These are phyloP conservation scores for Fraxinus velutina DNA, from an alignment of 305 asterid genomes.

Conservation along the genomic window DNA sequence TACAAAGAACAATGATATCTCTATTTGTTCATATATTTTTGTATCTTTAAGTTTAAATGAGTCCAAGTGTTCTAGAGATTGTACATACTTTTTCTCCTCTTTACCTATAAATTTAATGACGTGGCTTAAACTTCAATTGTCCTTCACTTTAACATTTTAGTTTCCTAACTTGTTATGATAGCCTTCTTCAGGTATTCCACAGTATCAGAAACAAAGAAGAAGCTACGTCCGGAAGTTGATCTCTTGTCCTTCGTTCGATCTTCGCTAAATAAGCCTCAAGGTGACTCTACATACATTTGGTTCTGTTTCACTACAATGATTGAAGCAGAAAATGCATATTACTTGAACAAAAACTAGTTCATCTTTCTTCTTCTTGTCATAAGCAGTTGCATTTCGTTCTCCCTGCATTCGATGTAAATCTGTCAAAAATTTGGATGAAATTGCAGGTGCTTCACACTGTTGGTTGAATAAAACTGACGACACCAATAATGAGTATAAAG, in stretches of 20 bases:
- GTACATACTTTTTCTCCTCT: not conserved
- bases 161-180: constrained; percentile 53
- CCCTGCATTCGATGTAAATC: constrained; percentile 5
- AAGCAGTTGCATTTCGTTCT: not conserved
- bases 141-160: constrained; percentile 19
- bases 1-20: not conserved
- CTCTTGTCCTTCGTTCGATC: constrained; percentile 53
- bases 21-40: not conserved
- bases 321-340: not conserved
- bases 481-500: constrained; percentile 38
- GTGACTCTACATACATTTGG: constrained; percentile 33
- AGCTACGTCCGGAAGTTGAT: constrained; percentile 30
- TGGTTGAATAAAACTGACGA: constrained; percentile 56
- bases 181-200: constrained; percentile 78
- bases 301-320: not conserved
- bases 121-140: constrained; percentile 16
- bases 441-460: constrained; percentile 64
- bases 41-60: not conserved
- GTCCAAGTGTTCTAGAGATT: not conserved
- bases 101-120: not conserved
- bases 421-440: constrained; percentile 18
- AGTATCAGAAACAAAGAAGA: constrained; percentile 30
- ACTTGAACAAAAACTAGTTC: not conserved
- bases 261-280: constrained; percentile 55
- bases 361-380: not conserved